Base-by-base conservation (phyloP, 768 basidiomycete species). In the Boletus eberwhitei region DNA sequence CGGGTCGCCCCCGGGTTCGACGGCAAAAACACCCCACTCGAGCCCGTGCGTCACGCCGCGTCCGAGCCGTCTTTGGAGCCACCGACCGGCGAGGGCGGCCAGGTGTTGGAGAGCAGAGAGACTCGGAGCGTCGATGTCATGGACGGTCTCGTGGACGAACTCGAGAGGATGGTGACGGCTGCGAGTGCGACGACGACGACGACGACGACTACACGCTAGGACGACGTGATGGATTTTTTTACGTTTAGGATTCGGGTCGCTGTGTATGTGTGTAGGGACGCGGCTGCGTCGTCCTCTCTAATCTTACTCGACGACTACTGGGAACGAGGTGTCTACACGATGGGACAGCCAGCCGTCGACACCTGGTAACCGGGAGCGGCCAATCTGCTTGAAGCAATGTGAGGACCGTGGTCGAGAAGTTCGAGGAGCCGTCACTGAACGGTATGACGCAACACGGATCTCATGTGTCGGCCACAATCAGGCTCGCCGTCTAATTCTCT, bases 1-100 rank as follows among this genome's bases (percentile, higher is more conserved):
- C 76, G 79, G 50, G 85, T 96, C 42, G 93, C 93, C 0, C 93
- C 93, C 0, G 93, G 93, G 1, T 93, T 90, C 61, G 86, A 89
- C 50, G 88, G 88, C 0, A 70, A 77, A 39, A 80, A 76, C 1
- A 74, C 79, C 36, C 75, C 84, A 24, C 77, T 90, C 31, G 64
- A 60, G 46, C 70, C 69, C 5, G 55, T 59, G 22, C 63, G 65
- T 7, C 60, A 2, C 31, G 5, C 44, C 52, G 24, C 50, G 42
- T 35, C 63, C 4, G 66, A 62, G 22, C n/a, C 12, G n/a, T 31
- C 42, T n/a, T 32, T 12, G 31, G n/a, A 39, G 17, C 26, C 5
- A 13, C 3, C 12, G 26, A 8, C 29, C 2, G 21, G 17, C 4
- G 34, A 32, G 22, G 2, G 12, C 31, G 39, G 16, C 1, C 45